Evolutionary conservation across 257 asterid genomes (phyloP), one percentile per base, ranked within the genome.

Genomic region (Nicotiana paniculata): DNA sequence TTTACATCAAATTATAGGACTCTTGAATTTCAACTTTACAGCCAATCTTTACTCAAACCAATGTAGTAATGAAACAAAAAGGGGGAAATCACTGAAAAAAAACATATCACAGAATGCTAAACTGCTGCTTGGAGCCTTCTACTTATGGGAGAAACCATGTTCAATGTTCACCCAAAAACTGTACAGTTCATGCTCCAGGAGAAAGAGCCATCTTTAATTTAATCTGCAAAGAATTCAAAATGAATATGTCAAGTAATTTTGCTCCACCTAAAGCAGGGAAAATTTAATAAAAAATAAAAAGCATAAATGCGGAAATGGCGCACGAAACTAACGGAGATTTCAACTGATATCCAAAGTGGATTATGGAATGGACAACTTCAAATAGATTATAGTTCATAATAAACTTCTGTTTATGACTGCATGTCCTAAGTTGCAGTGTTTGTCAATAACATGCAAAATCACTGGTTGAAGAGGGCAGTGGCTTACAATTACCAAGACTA

Each of bases 1-100:
- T 75, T 51, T 75, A 75, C 63, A 75, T 75, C 64, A 75, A 75
- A 75, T 53, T 15, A 48, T 21, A 74, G 62, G 79, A 37, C 37
- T 75, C n/a, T 28, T 51, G 80, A 26, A 21, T 75, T 28, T 28
- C 80, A 64, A 65, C 81, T 77, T 80, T 65, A 74, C 81, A 85
- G 55, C 67, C 82, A 82, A 72, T 82, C 75, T 51, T 74, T 57
- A 43, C 48, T 26, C 21, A 57, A 64, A 35, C 77, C 51, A 51
- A 66, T 46, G 80, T 59, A 64, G 68, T 32, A 66, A 24, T 75
- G 63, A 18, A 46, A 24, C 10, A 65, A 80, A 6, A 32, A 10
- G 4, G 26, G 77, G 77, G 4, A 7, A 55, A 33, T 51, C 46
- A 28, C 9, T 26, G 46, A 48, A 30, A 64, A 32, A 28, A 83